Evolutionary conservation across 2,329 filamentous ascomycete genomes (phyloP).

Genomic region (Neonectria magnoliae): DNA sequence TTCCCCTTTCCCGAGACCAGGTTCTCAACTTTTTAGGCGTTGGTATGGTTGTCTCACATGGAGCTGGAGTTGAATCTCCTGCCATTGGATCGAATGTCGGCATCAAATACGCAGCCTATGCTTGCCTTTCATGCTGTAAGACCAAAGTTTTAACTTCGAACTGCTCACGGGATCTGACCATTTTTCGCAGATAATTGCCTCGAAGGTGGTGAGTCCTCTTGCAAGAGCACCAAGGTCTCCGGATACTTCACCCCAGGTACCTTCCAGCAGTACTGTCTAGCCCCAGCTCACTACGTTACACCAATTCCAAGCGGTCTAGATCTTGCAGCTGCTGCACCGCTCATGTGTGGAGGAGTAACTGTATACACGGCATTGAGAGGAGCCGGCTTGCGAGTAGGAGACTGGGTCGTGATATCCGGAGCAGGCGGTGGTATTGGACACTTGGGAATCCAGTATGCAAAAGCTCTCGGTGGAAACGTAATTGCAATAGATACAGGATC

Average conservation of each 20-base stretch:
- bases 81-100: slow-evolving; percentile 16
- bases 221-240: slow-evolving; percentile 13
- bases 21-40: slow-evolving; percentile 2
- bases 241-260: slow-evolving; percentile 24
- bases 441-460: slow-evolving; percentile 45
- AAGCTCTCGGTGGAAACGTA: slow-evolving; percentile 41
- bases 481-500: slow-evolving; percentile 42
- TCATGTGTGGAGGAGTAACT: slow-evolving; percentile 24
- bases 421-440: slow-evolving; percentile 45
- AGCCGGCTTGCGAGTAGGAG: slow-evolving; percentile 30
- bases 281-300: slow-evolving; percentile 15
- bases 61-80: slow-evolving; percentile 8
- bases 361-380: slow-evolving; percentile 18
- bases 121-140: slow-evolving; percentile 22
- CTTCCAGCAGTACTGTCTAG: slow-evolving; percentile 21
- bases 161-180: not conserved
- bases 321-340: slow-evolving; percentile 10
- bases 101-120: slow-evolving; percentile 17
- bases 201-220: slow-evolving; percentile 23
- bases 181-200: slow-evolving; percentile 7
- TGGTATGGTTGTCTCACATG: slow-evolving; percentile 10
- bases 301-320: slow-evolving; percentile 16
- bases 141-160: not conserved
- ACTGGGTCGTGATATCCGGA: slow-evolving; percentile 44
- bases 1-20: not conserved